Conservation (phyloP, 768 basidiomycete species). For the Nidularia pulvinata region DNA sequence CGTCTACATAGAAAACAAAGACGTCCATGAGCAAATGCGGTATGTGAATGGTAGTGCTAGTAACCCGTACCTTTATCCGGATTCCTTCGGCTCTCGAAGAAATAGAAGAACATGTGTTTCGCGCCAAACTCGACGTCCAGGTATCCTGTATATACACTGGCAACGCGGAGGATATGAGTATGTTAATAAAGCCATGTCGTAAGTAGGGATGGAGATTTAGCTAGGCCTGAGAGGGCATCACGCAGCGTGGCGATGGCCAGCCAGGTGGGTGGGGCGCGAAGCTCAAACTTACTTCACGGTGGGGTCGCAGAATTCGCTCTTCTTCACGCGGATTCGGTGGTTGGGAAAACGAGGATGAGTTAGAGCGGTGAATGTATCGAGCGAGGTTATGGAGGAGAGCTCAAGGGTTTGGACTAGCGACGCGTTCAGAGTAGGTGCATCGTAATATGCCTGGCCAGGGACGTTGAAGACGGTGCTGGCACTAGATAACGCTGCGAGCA, state of each 20-base stretch:
- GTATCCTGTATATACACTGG: constrained; percentile 37
- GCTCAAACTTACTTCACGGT: constrained; percentile 51
- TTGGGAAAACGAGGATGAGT: constrained; percentile 50
- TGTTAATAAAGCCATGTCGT: constrained; percentile 1
- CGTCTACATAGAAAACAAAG: constrained; percentile 35
- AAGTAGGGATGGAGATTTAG: constrained; percentile 11
- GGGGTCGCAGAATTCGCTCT: constrained; percentile 60
- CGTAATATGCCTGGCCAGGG: not conserved
- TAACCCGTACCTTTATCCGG: constrained; percentile 45
- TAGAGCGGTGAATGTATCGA: constrained; percentile 30
- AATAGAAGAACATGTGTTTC: constrained; percentile 72
- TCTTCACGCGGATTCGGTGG: constrained; percentile 59
- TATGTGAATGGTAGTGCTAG: constrained; percentile 24
- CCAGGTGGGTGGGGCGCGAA: not conserved
- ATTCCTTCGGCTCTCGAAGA: constrained; percentile 67
- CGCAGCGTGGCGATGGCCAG: not conserved
- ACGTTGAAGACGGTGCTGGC: constrained; percentile 3
- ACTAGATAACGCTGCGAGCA: not conserved
- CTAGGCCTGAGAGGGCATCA: not conserved
- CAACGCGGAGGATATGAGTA: too few relatives aligned
- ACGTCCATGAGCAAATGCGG: not conserved
- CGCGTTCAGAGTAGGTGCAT: not conserved
- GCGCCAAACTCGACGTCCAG: constrained; percentile 47
- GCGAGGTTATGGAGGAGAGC: constrained; percentile 21
- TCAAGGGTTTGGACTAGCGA: constrained; percentile 6